These are phyloP conservation scores for Melastoma malabathricum DNA, from an alignment of 345 rosid genomes.

Conservation along the genomic window DNA sequence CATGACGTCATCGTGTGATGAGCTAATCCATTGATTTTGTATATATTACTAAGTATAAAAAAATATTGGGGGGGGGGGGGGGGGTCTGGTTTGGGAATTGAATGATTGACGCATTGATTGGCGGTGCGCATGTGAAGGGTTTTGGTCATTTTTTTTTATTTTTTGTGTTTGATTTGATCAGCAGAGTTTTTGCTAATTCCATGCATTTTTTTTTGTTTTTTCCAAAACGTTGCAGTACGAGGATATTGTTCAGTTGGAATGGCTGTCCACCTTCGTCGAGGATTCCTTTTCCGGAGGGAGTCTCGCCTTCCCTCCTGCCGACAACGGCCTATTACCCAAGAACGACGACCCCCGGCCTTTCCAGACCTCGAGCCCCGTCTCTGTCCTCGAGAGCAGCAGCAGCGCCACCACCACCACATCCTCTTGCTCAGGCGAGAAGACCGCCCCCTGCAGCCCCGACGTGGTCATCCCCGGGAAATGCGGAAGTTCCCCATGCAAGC, in stretches of 20 bases:
- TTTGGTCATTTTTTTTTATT: not conserved
- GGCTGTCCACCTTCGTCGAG: constrained; percentile 16
- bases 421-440: constrained; percentile 52
- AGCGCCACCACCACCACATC: constrained; percentile 1
- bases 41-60: too few species aligned
- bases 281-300: constrained; percentile 9
- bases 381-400: constrained; percentile 51
- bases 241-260: constrained; percentile 60
- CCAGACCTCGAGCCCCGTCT: constrained; percentile 80
- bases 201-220: not conserved
- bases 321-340: too few species aligned
- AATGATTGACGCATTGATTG: constrained; percentile 9
- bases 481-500: constrained; percentile 85
- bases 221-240: constrained; percentile 48
- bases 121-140: not conserved
- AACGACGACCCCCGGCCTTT: constrained; percentile 36
- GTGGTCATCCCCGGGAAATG: constrained; percentile 24
- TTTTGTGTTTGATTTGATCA: not conserved
- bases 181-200: too few species aligned
- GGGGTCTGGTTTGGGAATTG: not conserved
- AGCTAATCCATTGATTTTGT: too few species aligned
- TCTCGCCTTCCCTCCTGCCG: constrained; percentile 2
- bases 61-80: too few species aligned
- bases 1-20: too few species aligned
- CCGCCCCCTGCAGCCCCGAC: constrained; percentile 28